Evolutionary conservation across 2,329 filamentous ascomycete species (phyloP), one percentile per base, ranked within the genome.

Genomic region (Microascus cirrosus): DNA sequence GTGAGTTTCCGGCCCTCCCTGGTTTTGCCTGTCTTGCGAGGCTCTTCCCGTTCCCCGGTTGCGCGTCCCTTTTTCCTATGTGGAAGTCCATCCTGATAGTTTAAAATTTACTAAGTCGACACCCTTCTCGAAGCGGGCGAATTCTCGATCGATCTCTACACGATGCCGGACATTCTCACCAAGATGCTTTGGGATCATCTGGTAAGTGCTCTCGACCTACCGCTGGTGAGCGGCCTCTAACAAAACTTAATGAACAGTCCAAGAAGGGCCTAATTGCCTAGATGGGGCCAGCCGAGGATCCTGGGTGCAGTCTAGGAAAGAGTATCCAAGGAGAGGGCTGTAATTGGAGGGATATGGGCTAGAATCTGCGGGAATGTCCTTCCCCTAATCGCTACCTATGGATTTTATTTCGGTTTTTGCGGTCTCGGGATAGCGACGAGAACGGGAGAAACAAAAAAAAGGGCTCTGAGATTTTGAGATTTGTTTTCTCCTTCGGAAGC

Each of bases 91-190:
- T 65, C 63, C 70, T 70, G 67, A 68, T 68, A 59, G 61, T 60
- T 65, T 64, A 12, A 58, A n/a, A 56, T 32, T 36, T 57, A 67
- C 70, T 71, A 67, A 72, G 64, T 65, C 61, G 57, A 68, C 66
- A 63, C 72, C 65, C 68, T 71, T 58, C 62, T 61, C 67, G 65
- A 71, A 80, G 91, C 92, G 68, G 94, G 94, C 67, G 94, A 99
- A 74, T 99, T 99, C 76, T 94, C 96, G 61, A 93, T 99, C 65
- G 94, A 99, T 68, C 81, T 99, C 59, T 97, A 96, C 75, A 97
- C 94, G n/a, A 84, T 99, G 62, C 92, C 94, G 1, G 94, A 97
- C 63, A 74, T 77, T 32, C 80, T 97, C 42, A 87, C 94, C 69
- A 95, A 94, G 73, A 91, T 90, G 84, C 85, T 99, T 60, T 97